A percentile compares a stretch with the other conserved stretches of the same genome.
Evolutionary conservation across 129 eudicot genomes (phyloP).

Genomic region (Rutidosis leptorrhynchoides): DNA sequence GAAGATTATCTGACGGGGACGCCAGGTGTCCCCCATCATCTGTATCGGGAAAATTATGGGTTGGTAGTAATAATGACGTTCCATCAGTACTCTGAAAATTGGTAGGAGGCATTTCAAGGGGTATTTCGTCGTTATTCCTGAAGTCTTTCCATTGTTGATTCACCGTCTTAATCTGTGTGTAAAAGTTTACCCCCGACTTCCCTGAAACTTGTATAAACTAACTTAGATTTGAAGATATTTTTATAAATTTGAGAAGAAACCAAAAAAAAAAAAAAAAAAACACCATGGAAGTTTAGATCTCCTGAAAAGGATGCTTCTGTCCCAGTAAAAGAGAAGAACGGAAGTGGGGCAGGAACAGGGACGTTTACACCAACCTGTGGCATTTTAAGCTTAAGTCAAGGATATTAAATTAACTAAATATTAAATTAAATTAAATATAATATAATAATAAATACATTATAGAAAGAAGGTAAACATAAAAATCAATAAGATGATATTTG

Average conservation of each 20-base stretch:
- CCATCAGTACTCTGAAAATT: constrained; percentile 38
- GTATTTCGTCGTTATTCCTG: constrained; percentile 32
- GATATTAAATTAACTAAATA: no score
- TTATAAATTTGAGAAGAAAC: constrained; percentile 1
- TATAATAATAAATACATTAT: not conserved
- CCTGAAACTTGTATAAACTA: constrained; percentile 40
- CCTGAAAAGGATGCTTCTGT: constrained; percentile 95
- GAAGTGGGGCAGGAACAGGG: constrained; percentile 89
- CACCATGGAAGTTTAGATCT: constrained; percentile 88
- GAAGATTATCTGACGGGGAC: constrained; percentile 44
- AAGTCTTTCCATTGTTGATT: constrained; percentile 92
- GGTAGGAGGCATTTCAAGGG: constrained; percentile 40
- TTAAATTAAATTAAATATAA: no score
- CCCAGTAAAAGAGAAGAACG: constrained; percentile 92
- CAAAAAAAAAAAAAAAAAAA: not conserved
- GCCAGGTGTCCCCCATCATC: constrained; percentile 33
- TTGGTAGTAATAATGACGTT: constrained; percentile 30
- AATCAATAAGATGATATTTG: not conserved
- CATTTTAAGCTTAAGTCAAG: not conserved
- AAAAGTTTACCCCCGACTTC: constrained; percentile 82
- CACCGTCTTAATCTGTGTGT: constrained; percentile 83
- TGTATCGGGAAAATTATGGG: constrained; percentile 29
- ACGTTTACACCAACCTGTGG: constrained; percentile 90
- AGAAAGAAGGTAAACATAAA: not conserved
- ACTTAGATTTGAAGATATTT: not conserved